Evolutionary conservation across 352 stramenopile species (phyloP).

Genomic region (Pythium diclinum): DNA sequence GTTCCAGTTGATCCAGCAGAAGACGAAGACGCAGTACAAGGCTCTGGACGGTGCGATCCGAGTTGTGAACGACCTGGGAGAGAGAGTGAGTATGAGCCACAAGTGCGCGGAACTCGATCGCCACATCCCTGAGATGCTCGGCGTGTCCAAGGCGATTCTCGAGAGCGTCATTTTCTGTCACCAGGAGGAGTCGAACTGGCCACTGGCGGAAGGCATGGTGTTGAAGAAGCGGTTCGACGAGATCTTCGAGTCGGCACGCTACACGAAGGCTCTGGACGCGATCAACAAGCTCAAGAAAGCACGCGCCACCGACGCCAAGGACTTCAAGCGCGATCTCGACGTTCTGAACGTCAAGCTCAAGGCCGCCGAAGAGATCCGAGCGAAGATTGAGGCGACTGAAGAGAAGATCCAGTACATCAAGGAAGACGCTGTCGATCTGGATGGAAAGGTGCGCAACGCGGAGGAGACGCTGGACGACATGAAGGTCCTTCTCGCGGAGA

Average conservation of each 20-base stretch:
- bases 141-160: conserved; percentile 97
- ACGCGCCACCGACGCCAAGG: conserved; percentile 73
- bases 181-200: conserved; percentile 98
- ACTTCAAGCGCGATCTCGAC: conserved; percentile 93
- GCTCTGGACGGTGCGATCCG: conserved; percentile 95
- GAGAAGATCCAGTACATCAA: conserved; percentile 39
- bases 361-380: conserved; percentile 40
- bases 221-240: conserved; percentile 99
- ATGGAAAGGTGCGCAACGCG: conserved; percentile 38
- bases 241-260: conserved; percentile 99
- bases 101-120: conserved; percentile 95
- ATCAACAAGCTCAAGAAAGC: conserved; percentile 95
- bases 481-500: conserved; percentile 43
- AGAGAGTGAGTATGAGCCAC: conserved; percentile 91
- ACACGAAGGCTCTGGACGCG: conserved; percentile 97
- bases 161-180: conserved; percentile 99
- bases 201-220: conserved; percentile 92
- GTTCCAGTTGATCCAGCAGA: conserved; percentile 95
- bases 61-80: conserved; percentile 86
- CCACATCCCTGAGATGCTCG: conserved; percentile 93
- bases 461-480: conserved; percentile 58
- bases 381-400: conserved; percentile 51
- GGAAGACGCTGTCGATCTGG: conserved; percentile 34
- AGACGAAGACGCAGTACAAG: conserved; percentile 91
- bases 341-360: conserved; percentile 88